phyloP scores from a whole-genome alignment of 148 eudicot genomes.

The Rhododendron henanense region DNA sequence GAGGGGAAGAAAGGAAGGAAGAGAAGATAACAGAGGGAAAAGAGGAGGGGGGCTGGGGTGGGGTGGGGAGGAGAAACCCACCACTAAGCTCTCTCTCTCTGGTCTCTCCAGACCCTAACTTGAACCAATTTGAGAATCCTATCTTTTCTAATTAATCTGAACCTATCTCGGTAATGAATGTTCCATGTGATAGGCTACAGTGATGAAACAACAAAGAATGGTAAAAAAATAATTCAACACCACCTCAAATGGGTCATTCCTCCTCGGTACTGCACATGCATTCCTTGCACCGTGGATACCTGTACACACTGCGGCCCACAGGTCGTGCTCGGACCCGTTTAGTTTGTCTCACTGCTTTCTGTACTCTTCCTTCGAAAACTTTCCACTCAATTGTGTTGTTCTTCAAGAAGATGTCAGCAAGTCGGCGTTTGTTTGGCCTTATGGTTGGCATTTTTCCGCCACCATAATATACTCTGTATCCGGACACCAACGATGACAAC shows the following conservation, averaged over 20 bases:
- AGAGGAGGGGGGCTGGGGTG: too few species aligned
- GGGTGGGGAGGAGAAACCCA: too few species aligned
- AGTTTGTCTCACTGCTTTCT: slow-evolving; percentile 89
- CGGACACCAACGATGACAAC: slow-evolving; percentile 84
- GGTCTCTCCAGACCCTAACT: too few species aligned
- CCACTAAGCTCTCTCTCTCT: too few species aligned
- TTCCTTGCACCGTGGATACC: slow-evolving; percentile 47
- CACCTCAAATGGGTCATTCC: not conserved
- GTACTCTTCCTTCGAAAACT: slow-evolving; percentile 75
- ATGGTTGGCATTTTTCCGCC: slow-evolving; percentile 88
- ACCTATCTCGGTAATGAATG: not conserved
- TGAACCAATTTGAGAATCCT: not conserved
- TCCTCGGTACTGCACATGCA: slow-evolving; percentile 44
- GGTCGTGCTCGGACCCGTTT: slow-evolving; percentile 81
- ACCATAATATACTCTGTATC: slow-evolving; percentile 81
- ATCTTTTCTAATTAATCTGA: not conserved
- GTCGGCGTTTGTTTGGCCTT: slow-evolving; percentile 92
- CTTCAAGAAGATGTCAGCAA: slow-evolving; percentile 79
- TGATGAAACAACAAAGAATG: slow-evolving; percentile 10
- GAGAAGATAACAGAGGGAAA: too few species aligned
- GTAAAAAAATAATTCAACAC: not conserved
- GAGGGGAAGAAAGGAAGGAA: too few species aligned
- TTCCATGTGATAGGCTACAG: not conserved
- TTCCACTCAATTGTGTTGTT: slow-evolving; percentile 90
- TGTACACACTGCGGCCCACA: slow-evolving; percentile 74